These are phyloP conservation scores for Cercospora canescens DNA, from an alignment of 2,329 filamentous ascomycete species.

Conservation along the genomic window DNA sequence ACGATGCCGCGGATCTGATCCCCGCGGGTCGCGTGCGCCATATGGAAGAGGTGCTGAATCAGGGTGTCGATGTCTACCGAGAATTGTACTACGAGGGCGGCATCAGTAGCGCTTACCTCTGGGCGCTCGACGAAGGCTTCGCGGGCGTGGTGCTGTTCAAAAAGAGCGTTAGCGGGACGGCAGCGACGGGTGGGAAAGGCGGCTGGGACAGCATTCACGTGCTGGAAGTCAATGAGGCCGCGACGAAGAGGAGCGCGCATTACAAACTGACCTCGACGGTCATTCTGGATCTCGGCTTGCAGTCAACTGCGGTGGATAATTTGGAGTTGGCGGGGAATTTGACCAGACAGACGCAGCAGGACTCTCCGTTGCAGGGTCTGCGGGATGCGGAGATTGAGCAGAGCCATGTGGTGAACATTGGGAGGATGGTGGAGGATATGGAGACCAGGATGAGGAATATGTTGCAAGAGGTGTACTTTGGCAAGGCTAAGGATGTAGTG, in stretches of 20 bases:
- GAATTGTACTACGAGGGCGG: slow-evolving; percentile 97
- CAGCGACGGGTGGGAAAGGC: slow-evolving; percentile 25
- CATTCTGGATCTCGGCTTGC: slow-evolving; percentile 80
- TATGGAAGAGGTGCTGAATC: slow-evolving; percentile 92
- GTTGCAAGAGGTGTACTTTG: slow-evolving; percentile 98
- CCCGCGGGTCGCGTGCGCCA: slow-evolving; percentile 88
- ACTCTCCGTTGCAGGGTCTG: slow-evolving; percentile 66
- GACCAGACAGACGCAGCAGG: slow-evolving; percentile 93
- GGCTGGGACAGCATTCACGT: slow-evolving; percentile 99
- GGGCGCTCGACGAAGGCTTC: slow-evolving; percentile 97
- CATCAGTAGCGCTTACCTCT: slow-evolving; percentile 94
- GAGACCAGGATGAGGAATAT: slow-evolving; percentile 99
- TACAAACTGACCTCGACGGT: slow-evolving; percentile 98
- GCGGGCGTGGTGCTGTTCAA: slow-evolving; percentile 94
- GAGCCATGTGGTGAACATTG: slow-evolving; percentile 94
- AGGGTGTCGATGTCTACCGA: slow-evolving; percentile 94
- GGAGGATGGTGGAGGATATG: slow-evolving; percentile 96
- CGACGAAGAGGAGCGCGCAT: slow-evolving; percentile 80
- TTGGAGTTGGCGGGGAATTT: slow-evolving; percentile 97
- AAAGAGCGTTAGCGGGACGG: slow-evolving; percentile 64
- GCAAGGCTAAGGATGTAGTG: slow-evolving; percentile 98
- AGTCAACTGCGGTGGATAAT: slow-evolving; percentile 68
- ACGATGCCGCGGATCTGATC: slow-evolving; percentile 75
- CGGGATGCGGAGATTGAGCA: slow-evolving; percentile 69
- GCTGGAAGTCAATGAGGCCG: slow-evolving; percentile 83